These are phyloP conservation scores for Sphaerostilbella broomeana DNA, from an alignment of 2,329 filamentous ascomycete genomes.

Conservation along the genomic window DNA sequence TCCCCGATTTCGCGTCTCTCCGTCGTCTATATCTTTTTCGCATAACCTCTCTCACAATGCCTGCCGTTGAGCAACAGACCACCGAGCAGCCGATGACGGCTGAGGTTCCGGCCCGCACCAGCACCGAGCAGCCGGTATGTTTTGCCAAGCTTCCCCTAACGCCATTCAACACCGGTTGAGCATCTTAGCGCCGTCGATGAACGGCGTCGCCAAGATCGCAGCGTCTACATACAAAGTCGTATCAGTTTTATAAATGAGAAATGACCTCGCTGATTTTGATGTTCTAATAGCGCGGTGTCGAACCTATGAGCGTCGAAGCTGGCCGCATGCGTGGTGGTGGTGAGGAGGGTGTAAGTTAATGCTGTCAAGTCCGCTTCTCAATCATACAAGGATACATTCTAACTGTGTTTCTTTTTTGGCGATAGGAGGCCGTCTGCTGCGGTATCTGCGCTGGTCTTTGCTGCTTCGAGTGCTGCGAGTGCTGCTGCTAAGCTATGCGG, in stretches of 20 bases:
- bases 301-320: conserved; percentile 30
- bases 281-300: conserved; percentile 24
- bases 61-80: conserved; percentile 22
- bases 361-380: neutral
- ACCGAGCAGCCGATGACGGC: conserved; percentile 26
- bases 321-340: conserved; percentile 29
- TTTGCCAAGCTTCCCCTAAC: conserved; percentile 3
- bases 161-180: neutral
- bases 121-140: conserved; percentile 31
- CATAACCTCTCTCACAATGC: conserved; percentile 5
- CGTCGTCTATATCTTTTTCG: no score
- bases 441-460: conserved; percentile 34
- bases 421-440: conserved; percentile 32
- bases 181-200: no score
- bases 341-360: conserved; percentile 29
- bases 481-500: conserved; percentile 23
- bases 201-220: no score
- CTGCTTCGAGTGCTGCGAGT: conserved; percentile 37
- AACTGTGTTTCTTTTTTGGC: neutral
- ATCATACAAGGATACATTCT: neutral
- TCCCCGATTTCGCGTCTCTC: neutral
- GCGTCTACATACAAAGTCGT: neutral
- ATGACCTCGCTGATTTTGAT: neutral
- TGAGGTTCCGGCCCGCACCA: conserved; percentile 22
- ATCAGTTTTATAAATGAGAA: neutral